Conservation (phyloP, 1,139 yeast species). For the Dujonia santamariae region DNA sequence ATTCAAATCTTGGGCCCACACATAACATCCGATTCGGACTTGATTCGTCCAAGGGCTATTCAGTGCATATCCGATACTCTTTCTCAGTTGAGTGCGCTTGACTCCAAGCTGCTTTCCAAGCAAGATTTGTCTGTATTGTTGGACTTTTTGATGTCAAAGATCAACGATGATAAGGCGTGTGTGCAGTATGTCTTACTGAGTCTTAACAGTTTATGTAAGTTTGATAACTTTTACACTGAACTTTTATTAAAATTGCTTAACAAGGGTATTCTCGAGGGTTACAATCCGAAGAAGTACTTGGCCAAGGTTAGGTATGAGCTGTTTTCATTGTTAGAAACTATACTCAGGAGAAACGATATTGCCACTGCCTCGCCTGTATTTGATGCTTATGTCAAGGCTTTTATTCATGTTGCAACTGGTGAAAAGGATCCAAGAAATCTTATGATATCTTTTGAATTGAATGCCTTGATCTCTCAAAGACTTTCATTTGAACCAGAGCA, state of each 20-base stretch:
- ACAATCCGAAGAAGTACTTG: constrained; percentile 58
- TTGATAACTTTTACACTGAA: constrained; percentile 39
- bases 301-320: constrained; percentile 66
- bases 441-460: constrained; percentile 63
- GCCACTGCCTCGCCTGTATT: neutral
- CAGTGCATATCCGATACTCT: constrained; percentile 58
- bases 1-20: constrained; percentile 40
- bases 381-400: constrained; percentile 45
- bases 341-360: neutral
- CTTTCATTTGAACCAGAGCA: constrained; percentile 36
- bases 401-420: constrained; percentile 69
- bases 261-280: constrained; percentile 36
- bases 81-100: constrained; percentile 15
- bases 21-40: constrained; percentile 65
- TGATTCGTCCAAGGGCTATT: constrained; percentile 51
- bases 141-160: constrained; percentile 60
- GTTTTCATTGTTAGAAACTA: constrained; percentile 26
- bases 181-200: constrained; percentile 55
- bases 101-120: constrained; percentile 31
- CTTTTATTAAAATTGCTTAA: constrained; percentile 28
- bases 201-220: constrained; percentile 46
- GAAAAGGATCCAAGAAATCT: constrained; percentile 94
- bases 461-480: constrained; percentile 43
- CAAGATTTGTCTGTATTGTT: constrained; percentile 69
- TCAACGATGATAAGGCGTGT: constrained; percentile 63